A percentile compares a stretch with the other conserved stretches of the same genome.
Evolutionary conservation across 257 asterid genomes (phyloP).

Genomic region (Plantago elongata): DNA sequence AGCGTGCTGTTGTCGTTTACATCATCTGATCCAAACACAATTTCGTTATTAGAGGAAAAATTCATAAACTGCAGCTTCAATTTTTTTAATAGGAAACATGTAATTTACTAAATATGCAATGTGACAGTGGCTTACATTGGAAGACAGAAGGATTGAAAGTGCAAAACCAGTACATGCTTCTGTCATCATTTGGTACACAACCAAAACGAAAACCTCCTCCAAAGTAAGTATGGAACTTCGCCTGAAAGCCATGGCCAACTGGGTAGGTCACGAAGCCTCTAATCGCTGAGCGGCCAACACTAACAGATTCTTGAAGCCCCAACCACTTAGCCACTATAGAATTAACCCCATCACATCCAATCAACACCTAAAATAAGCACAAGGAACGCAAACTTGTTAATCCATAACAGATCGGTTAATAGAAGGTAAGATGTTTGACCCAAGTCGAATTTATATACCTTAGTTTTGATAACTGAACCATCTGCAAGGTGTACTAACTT

Average conservation of each 20-base stretch:
- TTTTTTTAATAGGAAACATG: not conserved
- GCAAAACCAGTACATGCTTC: slow-evolving; percentile 19
- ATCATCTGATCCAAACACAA: slow-evolving; percentile 30
- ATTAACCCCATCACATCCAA: slow-evolving; percentile 85
- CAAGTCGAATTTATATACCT: slow-evolving; percentile 26
- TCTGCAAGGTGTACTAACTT: slow-evolving; percentile 72
- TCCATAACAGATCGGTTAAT: not conserved
- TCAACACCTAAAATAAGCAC: slow-evolving; percentile 43
- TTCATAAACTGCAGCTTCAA: not conserved
- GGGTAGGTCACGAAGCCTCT: slow-evolving; percentile 60
- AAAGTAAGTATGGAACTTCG: slow-evolving; percentile 26
- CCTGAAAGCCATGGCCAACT: slow-evolving; percentile 46
- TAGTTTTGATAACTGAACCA: slow-evolving; percentile 53
- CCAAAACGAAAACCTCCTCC: slow-evolving; percentile 46
- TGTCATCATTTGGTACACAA: slow-evolving; percentile 36
- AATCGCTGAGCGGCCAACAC: slow-evolving; percentile 51
- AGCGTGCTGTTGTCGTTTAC: slow-evolving; percentile 38
- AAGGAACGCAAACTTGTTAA: not conserved
- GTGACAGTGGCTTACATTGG: slow-evolving; percentile 5
- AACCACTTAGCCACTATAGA: slow-evolving; percentile 64
- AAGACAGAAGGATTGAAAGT: slow-evolving; percentile 25
- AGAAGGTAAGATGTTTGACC: not conserved
- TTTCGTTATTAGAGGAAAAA: not conserved
- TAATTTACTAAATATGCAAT: not conserved
- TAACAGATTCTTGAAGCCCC: slow-evolving; percentile 48